phyloP scores from a whole-genome alignment of 2,329 filamentous ascomycete genomes.

The Coniella lustricola region DNA sequence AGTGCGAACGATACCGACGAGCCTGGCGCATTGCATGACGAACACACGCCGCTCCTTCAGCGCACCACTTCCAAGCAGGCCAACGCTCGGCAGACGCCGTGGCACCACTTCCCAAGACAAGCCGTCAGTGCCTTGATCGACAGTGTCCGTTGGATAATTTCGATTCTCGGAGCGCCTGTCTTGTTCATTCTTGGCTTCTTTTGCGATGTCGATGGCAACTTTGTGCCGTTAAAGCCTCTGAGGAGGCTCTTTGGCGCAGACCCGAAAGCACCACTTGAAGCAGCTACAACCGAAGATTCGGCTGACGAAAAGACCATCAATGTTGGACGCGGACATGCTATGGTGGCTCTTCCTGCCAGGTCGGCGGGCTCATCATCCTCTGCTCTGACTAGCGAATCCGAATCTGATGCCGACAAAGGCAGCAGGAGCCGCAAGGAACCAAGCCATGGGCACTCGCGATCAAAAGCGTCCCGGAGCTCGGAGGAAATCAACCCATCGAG shows the following conservation, averaged over 20 bases:
- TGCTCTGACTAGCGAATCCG: slow-evolving; percentile 63
- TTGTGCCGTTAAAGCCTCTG: slow-evolving; percentile 70
- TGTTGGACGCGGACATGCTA: slow-evolving; percentile 15
- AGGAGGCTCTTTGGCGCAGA: slow-evolving; percentile 53
- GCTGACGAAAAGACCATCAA: slow-evolving; percentile 20
- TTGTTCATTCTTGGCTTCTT: slow-evolving; percentile 78
- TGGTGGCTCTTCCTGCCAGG: slow-evolving; percentile 20
- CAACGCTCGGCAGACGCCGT: slow-evolving; percentile 35
- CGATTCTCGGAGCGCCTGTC: slow-evolving; percentile 70
- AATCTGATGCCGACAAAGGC: slow-evolving; percentile 45
- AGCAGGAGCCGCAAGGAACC: slow-evolving; percentile 24
- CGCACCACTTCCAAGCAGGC: slow-evolving; percentile 26
- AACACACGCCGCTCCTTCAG: slow-evolving; percentile 63
- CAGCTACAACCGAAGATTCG: slow-evolving; percentile 36
- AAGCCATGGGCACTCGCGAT: slow-evolving; percentile 48
- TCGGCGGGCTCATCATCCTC: slow-evolving; percentile 53
- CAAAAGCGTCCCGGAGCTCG: slow-evolving; percentile 50
- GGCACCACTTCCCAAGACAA: slow-evolving; percentile 57
- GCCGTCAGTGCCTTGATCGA: slow-evolving; percentile 67
- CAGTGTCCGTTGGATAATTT: slow-evolving; percentile 70
- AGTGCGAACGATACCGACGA: slow-evolving; percentile 17
- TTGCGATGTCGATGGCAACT: slow-evolving; percentile 71
- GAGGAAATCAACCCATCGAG: slow-evolving; percentile 63
- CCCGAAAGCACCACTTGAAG: slow-evolving; percentile 38
- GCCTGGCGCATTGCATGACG: slow-evolving; percentile 36